phyloP scores from a whole-genome alignment of 306 rosid species.

The Cicer pinnatifidum region DNA sequence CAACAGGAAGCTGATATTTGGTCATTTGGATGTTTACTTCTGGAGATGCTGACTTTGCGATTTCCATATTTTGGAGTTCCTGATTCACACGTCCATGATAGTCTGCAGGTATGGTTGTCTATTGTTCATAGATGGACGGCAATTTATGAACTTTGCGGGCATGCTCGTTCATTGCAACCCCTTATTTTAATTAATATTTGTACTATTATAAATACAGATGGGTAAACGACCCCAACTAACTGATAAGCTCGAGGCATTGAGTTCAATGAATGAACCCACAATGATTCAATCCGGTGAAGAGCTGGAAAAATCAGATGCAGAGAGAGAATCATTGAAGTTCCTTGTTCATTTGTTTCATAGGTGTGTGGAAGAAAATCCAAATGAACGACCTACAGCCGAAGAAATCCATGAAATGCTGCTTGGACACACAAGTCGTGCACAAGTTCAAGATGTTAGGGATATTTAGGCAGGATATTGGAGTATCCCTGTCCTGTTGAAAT shows the following conservation, averaged over 20 bases:
- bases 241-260: conserved; percentile 64
- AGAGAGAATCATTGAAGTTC: conserved; percentile 51
- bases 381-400: conserved; percentile 75
- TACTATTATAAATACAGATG: conserved; percentile 22
- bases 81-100: conserved; percentile 66
- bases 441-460: conserved; percentile 48
- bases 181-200: conserved; percentile 22
- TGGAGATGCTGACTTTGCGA: conserved; percentile 78
- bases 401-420: conserved; percentile 65
- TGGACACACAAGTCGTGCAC: conserved; percentile 44
- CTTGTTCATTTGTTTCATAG: conserved; percentile 73
- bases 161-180: conserved; percentile 11
- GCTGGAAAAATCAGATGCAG: conserved; percentile 52
- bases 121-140: not conserved
- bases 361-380: conserved; percentile 71
- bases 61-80: conserved; percentile 71
- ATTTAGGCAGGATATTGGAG: conserved; percentile 45
- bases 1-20: conserved; percentile 94
- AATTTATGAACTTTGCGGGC: not conserved
- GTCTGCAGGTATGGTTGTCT: conserved; percentile 59
- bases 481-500: conserved; percentile 36
- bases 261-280: conserved; percentile 55
- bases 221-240: conserved; percentile 63
- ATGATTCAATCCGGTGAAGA: conserved; percentile 65
- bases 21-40: conserved; percentile 94